Conservation (phyloP, 2,329 filamentous ascomycete genomes). For the Cercospora sp. region DNA sequence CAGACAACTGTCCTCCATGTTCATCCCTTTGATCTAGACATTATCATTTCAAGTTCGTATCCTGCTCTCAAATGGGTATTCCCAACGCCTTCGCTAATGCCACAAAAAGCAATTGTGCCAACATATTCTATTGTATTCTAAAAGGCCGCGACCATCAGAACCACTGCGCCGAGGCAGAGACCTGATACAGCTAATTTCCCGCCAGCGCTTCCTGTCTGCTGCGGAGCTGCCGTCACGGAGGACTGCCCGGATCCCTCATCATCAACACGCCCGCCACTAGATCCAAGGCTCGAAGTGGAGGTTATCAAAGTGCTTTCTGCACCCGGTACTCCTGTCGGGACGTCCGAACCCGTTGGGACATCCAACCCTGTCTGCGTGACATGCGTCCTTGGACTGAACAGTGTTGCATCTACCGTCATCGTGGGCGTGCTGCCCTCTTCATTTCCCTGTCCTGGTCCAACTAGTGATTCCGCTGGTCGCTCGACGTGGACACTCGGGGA, state of each 20-base stretch:
- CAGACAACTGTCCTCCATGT: not conserved
- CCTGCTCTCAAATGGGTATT: not conserved
- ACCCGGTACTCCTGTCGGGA: not conserved
- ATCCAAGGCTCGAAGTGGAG: not conserved
- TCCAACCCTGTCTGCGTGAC: constrained; percentile 1
- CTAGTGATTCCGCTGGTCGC: not conserved
- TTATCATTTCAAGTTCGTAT: not conserved
- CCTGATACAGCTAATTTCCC: not conserved
- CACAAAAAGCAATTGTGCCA: not conserved
- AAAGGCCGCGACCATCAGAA: not conserved
- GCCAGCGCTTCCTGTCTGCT: constrained; percentile 2
- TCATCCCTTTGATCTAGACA: not conserved
- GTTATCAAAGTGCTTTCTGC: not conserved
- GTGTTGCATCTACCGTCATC: not conserved
- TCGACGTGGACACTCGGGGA: not conserved
- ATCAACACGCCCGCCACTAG: not conserved
- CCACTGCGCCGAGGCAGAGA: not conserved
- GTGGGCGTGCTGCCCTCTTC: not conserved
- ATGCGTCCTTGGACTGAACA: constrained; percentile 8
- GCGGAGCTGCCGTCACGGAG: not conserved
- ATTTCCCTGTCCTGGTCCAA: not conserved
- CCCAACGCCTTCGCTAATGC: constrained; percentile 1
- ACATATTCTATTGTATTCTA: not conserved
- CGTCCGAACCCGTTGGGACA: not conserved
- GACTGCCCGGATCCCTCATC: not conserved